Evolutionary conservation across 495 filamentous ascomycete genomes (phyloP).

Genomic region (Podospora fimiseda): DNA sequence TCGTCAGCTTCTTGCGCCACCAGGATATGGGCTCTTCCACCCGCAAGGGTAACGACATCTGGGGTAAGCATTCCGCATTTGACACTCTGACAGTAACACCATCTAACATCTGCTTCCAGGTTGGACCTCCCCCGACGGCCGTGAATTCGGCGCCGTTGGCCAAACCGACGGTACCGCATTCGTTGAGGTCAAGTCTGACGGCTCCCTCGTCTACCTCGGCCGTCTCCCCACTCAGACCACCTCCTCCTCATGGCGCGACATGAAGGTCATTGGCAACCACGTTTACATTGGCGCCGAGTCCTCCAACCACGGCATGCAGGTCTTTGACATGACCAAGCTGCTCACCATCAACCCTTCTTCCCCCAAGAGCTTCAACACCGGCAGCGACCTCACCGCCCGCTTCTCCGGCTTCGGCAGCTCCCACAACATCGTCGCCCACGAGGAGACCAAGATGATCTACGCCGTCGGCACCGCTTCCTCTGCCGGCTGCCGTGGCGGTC

Average conservation of each 20-base stretch:
- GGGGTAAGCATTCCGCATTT: conserved; percentile 25
- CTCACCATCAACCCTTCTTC: conserved; percentile 10
- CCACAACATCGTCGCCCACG: conserved; percentile 42
- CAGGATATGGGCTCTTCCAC: conserved; percentile 38
- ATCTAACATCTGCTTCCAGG: neutral
- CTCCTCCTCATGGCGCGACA: conserved; percentile 41
- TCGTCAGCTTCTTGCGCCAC: conserved; percentile 47
- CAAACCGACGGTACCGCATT: conserved; percentile 46
- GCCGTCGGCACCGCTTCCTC: conserved; percentile 43
- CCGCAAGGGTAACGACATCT: conserved; percentile 33
- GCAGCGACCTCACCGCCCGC: conserved; percentile 16
- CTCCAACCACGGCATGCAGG: conserved; percentile 37
- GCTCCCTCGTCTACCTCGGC: conserved; percentile 41
- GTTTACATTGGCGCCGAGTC: conserved; percentile 43
- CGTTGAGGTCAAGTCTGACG: conserved; percentile 36
- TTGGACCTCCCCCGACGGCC: conserved; percentile 41
- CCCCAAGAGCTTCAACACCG: conserved; percentile 15
- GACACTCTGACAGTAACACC: too few relatives aligned
- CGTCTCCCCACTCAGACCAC: conserved; percentile 32
- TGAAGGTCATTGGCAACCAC: conserved; percentile 37
- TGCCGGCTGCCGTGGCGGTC: conserved; percentile 40
- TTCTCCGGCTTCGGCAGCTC: conserved; percentile 18
- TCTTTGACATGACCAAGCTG: conserved; percentile 44
- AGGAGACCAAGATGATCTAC: conserved; percentile 37
- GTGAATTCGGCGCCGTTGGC: conserved; percentile 44